phyloP scores from a whole-genome alignment of 495 filamentous ascomycete genomes.

The Podospora australis region DNA sequence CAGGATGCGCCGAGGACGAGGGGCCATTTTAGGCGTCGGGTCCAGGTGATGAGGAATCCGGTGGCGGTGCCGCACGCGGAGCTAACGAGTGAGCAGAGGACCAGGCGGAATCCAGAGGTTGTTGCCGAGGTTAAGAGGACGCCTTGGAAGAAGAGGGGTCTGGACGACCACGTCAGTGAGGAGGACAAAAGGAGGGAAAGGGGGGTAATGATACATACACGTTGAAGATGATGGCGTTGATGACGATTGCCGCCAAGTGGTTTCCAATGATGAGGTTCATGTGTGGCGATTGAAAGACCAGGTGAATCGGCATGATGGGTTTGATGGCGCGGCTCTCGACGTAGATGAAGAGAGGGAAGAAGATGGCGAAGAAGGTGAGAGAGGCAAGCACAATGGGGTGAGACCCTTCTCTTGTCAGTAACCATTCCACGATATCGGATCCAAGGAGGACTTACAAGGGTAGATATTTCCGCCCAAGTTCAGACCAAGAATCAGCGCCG shows the following conservation, averaged over 20 bases:
- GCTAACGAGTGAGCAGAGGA: conserved; percentile 52
- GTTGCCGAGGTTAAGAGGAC: conserved; percentile 68
- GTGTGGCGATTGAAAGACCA: conserved; percentile 54
- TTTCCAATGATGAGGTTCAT: conserved; percentile 65
- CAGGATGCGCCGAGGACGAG: conserved; percentile 51
- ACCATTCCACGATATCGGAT: conserved; percentile 1
- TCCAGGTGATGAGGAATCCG: conserved; percentile 65
- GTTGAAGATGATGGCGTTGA: conserved; percentile 71
- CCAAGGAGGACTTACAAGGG: conserved; percentile 36
- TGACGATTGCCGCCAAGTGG: conserved; percentile 55
- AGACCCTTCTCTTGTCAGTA: conserved; percentile 44
- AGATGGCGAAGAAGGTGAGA: conserved; percentile 49
- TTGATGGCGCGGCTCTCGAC: conserved; percentile 54
- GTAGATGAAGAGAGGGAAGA: conserved; percentile 53
- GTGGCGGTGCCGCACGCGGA: conserved; percentile 55
- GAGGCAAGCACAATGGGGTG: conserved; percentile 64
- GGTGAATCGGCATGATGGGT: conserved; percentile 65
- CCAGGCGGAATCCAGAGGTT: conserved; percentile 62
- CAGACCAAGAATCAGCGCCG: conserved; percentile 59
- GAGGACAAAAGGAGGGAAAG: not conserved
- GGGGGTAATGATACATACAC: conserved; percentile 28
- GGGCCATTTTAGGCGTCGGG: conserved; percentile 56
- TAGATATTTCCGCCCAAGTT: not conserved
- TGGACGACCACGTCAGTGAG: conserved; percentile 4
- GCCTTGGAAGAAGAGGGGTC: conserved; percentile 72